These are phyloP conservation scores for Limonium bicolor DNA, from an alignment of 148 eudicot genomes.

Conservation along the genomic window DNA sequence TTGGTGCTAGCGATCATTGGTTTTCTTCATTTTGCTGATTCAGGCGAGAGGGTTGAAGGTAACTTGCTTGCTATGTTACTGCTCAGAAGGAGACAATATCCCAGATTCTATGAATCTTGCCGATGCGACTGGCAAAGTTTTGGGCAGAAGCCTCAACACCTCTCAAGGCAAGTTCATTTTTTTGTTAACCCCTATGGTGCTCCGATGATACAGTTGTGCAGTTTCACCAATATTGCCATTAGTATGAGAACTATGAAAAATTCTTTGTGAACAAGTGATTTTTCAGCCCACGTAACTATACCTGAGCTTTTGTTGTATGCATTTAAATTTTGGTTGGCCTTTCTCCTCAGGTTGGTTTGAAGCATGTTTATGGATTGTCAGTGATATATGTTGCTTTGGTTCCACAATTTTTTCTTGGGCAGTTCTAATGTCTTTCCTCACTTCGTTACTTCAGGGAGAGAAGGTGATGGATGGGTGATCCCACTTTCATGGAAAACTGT, in stretches of 20 bases:
- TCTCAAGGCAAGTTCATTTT: conserved; percentile 31
- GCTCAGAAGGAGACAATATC: conserved; percentile 98
- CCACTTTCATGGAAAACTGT: conserved; percentile 96
- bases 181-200: not conserved
- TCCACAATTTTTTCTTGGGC: not conserved
- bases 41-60: conserved; percentile 93
- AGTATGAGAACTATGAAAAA: not conserved
- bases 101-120: conserved; percentile 79
- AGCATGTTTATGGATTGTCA: too few relatives aligned
- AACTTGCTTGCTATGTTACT: conserved; percentile 85
- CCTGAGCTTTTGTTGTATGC: too few relatives aligned
- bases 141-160: conserved; percentile 21
- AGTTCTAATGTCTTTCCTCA: not conserved
- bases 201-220: not conserved
- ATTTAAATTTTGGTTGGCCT: too few relatives aligned
- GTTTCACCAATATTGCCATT: not conserved
- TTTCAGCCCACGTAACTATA: too few relatives aligned
- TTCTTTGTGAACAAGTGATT: too few relatives aligned
- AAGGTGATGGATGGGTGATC: conserved; percentile 52
- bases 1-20: too few relatives aligned
- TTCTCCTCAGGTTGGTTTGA: too few relatives aligned
- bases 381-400: too few relatives aligned
- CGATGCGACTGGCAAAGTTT: conserved; percentile 52
- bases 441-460: conserved; percentile 28
- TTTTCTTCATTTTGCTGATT: too few relatives aligned